Conservation (phyloP, 768 basidiomycete genomes). For the Porpolomopsis calyptriformis region DNA sequence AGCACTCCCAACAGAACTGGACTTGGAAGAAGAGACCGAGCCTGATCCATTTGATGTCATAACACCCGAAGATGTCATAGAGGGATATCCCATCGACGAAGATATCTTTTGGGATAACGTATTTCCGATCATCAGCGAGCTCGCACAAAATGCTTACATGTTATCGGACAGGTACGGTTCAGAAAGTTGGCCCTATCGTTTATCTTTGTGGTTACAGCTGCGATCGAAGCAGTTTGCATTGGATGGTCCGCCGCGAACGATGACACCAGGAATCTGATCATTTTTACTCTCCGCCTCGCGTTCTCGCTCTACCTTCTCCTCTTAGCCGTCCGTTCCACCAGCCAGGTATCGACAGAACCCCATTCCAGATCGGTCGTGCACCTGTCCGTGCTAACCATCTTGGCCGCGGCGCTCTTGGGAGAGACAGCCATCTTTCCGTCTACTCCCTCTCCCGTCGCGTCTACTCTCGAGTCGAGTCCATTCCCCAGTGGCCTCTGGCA, state of each 20-base stretch:
- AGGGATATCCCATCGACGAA: constrained; percentile 57
- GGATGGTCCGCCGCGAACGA: constrained; percentile 39
- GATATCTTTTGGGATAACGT: constrained; percentile 51
- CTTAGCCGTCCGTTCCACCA: constrained; percentile 42
- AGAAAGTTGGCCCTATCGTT: constrained; percentile 44
- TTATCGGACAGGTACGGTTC: constrained; percentile 38
- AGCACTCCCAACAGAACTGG: constrained; percentile 30
- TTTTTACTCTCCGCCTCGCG: constrained; percentile 34
- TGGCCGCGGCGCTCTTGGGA: constrained; percentile 36
- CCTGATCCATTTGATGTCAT: constrained; percentile 64
- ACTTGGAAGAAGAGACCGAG: constrained; percentile 14
- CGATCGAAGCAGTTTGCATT: constrained; percentile 41
- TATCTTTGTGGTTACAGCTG: constrained; percentile 35
- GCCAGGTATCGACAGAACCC: constrained; percentile 27
- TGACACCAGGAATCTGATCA: constrained; percentile 23
- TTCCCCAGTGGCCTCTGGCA: constrained; percentile 38
- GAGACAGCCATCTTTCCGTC: constrained; percentile 48
- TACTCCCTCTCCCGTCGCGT: constrained; percentile 24
- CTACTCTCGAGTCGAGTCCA: constrained; percentile 15
- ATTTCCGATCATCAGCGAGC: constrained; percentile 12
- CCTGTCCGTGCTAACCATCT: constrained; percentile 42
- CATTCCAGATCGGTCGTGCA: constrained; percentile 51
- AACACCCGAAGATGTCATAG: constrained; percentile 54
- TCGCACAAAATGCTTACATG: not conserved
- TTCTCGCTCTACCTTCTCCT: constrained; percentile 53